These are phyloP conservation scores for Colletotrichum sp. DNA, from an alignment of 2,329 filamentous ascomycete genomes.

Conservation along the genomic window DNA sequence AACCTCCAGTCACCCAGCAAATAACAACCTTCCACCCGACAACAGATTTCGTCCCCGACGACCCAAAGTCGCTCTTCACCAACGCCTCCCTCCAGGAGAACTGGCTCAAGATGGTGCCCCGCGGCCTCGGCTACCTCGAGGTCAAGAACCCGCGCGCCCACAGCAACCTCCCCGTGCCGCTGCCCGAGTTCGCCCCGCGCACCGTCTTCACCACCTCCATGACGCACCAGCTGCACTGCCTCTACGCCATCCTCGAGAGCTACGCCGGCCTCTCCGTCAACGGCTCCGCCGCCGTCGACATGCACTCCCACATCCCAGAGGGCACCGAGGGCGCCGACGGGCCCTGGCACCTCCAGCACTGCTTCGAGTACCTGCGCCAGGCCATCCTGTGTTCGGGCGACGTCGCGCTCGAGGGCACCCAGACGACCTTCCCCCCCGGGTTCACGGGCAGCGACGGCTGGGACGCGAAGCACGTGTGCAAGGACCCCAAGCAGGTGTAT, in stretches of 20 bases:
- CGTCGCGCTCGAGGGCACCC: slow-evolving; percentile 38
- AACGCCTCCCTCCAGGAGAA: slow-evolving; percentile 31
- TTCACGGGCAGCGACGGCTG: slow-evolving; percentile 45
- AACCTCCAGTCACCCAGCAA: slow-evolving; percentile 39
- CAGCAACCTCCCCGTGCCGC: slow-evolving; percentile 39
- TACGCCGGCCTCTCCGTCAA: slow-evolving; percentile 27
- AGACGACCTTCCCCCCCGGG: slow-evolving; percentile 41
- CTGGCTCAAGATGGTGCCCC: slow-evolving; percentile 44
- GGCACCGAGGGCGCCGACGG: slow-evolving; percentile 15
- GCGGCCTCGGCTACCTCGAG: slow-evolving; percentile 44
- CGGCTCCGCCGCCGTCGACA: slow-evolving; percentile 5
- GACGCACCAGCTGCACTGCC: slow-evolving; percentile 49
- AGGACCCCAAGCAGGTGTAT: slow-evolving; percentile 39
- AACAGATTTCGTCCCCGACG: slow-evolving; percentile 39
- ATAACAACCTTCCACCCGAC: slow-evolving; percentile 42
- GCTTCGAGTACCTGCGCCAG: slow-evolving; percentile 41
- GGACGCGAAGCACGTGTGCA: slow-evolving; percentile 47
- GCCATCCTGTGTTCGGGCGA: slow-evolving; percentile 38
- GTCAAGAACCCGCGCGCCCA: slow-evolving; percentile 36
- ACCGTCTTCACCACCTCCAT: slow-evolving; percentile 46
- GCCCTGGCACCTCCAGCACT: slow-evolving; percentile 41
- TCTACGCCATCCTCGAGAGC: slow-evolving; percentile 40
- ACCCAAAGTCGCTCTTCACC: slow-evolving; percentile 43
- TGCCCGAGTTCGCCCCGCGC: slow-evolving; percentile 33
- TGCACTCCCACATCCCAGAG: slow-evolving; percentile 28